Evolutionary conservation across 2,329 filamentous ascomycete species (phyloP), one percentile per base, ranked within the genome.

Genomic region (Alternaria sp.): DNA sequence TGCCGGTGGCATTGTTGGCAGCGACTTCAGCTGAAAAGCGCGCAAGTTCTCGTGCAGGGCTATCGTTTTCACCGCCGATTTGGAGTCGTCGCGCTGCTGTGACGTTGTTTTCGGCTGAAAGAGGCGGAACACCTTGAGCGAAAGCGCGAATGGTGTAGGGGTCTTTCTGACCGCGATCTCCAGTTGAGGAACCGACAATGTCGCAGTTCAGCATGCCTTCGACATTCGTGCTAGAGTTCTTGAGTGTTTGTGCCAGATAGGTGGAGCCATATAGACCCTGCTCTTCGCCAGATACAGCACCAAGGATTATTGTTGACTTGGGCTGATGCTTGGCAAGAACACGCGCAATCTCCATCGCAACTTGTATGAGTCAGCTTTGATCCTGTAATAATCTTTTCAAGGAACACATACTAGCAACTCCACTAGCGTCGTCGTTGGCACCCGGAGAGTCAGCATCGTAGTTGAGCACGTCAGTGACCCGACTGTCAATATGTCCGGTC

Each of bases 141-240:
- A 88, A 88, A 14, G 86, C 78, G n/a, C 87, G 85, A 65, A 88
- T 81, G 6, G 84, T 86, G 70, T 82, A 81, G 15, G 82, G 85
- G 67, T 86, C 82, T 58, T 78, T 76, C 47, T 80, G 78, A 20
- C 83, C 84, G 18, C 81, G 80, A 58, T 84, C 82, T 9, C 82
- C 84, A 1, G 77, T 82, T 2, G 83, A 80, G 6, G 82, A 85
- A 37, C 87, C 87, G 6, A 88, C 83, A 60, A 88, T 87, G 74
- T 88, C 86, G 77, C 86, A 85, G 66, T 84, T 88, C 58, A 86
- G 82, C 81, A 87, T 87, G 14, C 82, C 87, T 74, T 87, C 85
- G 4, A 88, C 85, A 69, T 87, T 84, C 9, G 83, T 82, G 50
- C 79, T 84, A 6, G 82, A 77, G 67, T 87, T 86, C 30, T 82